Evolutionary conservation across 2,329 filamentous ascomycete genomes (phyloP).

Genomic region (Fusarium verticillioides): DNA sequence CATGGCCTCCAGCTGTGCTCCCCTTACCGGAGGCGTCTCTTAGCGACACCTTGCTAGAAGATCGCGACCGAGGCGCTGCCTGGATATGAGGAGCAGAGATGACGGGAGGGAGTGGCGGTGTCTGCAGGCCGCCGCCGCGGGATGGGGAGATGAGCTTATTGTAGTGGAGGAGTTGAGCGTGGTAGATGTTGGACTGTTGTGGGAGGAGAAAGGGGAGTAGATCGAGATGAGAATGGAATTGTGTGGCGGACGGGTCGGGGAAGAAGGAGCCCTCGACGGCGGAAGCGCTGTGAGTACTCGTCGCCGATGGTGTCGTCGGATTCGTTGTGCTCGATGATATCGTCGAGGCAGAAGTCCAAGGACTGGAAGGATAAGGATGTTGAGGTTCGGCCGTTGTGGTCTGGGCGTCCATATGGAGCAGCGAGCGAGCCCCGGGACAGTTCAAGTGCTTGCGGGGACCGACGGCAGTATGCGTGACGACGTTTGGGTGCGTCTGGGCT

Average conservation of each 20-base stretch:
- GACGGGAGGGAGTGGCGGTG: conserved; percentile 64
- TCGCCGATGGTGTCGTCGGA: conserved; percentile 42
- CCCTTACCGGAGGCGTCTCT: conserved; percentile 62
- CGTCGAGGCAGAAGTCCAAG: conserved; percentile 46
- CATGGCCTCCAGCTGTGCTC: conserved; percentile 68
- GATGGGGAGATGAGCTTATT: conserved; percentile 72
- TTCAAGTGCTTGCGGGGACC: conserved; percentile 39
- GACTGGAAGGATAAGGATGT: conserved; percentile 51
- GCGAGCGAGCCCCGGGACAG: conserved; percentile 45
- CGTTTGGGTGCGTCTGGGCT: conserved; percentile 31
- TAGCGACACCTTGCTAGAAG: conserved; percentile 69
- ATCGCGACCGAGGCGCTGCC: conserved; percentile 66
- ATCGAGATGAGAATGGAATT: conserved; percentile 60
- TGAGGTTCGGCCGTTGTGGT: conserved; percentile 52
- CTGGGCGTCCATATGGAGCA: conserved; percentile 55
- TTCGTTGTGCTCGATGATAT: conserved; percentile 43
- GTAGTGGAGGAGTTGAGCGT: conserved; percentile 72
- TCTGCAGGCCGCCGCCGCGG: conserved; percentile 66
- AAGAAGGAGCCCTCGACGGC: conserved; percentile 48
- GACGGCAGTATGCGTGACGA: conserved; percentile 39
- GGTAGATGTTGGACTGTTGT: conserved; percentile 68
- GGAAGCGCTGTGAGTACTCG: conserved; percentile 43
- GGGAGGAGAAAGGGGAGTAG: conserved; percentile 68
- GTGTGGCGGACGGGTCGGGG: conserved; percentile 45
- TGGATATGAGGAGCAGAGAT: conserved; percentile 67